These are phyloP conservation scores for Hypomontagnella submonticulosa DNA, from an alignment of 495 filamentous ascomycete species.

Conservation along the genomic window DNA sequence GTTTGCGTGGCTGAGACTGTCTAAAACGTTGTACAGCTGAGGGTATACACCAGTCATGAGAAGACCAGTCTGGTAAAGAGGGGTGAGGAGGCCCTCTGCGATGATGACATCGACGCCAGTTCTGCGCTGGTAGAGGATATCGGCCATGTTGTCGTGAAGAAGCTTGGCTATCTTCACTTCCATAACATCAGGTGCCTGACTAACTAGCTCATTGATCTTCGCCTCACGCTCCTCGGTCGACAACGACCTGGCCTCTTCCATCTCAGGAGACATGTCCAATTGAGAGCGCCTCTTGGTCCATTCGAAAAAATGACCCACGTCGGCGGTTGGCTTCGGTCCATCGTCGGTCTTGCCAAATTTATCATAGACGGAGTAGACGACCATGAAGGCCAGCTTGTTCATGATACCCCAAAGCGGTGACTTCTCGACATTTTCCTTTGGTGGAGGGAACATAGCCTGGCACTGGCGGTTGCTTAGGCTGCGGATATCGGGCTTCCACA, in stretches of 20 bases:
- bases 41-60: constrained; percentile 41
- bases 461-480: constrained; percentile 4
- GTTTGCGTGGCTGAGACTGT: constrained; percentile 45
- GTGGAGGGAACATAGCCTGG: constrained; percentile 20
- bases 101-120: constrained; percentile 55
- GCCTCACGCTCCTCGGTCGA: background rate
- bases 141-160: constrained; percentile 44
- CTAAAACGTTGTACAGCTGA: constrained; percentile 38
- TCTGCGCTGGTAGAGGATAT: constrained; percentile 51
- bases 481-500: constrained; percentile 40
- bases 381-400: background rate
- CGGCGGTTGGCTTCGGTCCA: background rate
- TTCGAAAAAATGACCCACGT: constrained; percentile 16
- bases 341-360: background rate
- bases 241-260: constrained; percentile 11
- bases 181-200: background rate
- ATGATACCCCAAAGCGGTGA: background rate
- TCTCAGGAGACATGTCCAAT: background rate
- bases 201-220: background rate
- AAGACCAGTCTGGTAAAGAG: constrained; percentile 49
- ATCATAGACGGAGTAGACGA: constrained; percentile 9
- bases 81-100: constrained; percentile 48
- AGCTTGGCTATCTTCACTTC: constrained; percentile 11
- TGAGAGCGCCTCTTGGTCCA: constrained; percentile 19
- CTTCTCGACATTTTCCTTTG: constrained; percentile 19